These are phyloP conservation scores for Daldinia bambusicola DNA, from an alignment of 495 filamentous ascomycete genomes.

Conservation along the genomic window DNA sequence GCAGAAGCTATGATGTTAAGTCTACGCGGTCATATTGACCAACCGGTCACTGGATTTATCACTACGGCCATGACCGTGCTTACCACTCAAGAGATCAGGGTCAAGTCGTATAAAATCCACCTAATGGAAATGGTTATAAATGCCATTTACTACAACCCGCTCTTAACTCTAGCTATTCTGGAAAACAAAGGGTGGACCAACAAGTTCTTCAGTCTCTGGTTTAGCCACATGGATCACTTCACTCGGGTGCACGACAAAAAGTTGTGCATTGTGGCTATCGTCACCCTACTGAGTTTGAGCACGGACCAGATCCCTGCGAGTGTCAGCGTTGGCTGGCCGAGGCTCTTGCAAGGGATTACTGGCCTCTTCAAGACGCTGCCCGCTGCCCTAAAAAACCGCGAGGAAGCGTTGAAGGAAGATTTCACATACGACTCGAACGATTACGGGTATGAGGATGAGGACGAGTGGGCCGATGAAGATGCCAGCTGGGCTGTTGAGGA, in stretches of 20 bases:
- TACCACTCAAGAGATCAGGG: constrained; percentile 71
- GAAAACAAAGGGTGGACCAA: constrained; percentile 97
- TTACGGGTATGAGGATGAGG: constrained; percentile 78
- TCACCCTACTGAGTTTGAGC: constrained; percentile 78
- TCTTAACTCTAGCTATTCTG: constrained; percentile 80
- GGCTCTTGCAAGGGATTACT: constrained; percentile 87
- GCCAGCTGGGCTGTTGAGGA: constrained; percentile 63
- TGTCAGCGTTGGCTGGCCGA: constrained; percentile 96
- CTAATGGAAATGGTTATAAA: constrained; percentile 99
- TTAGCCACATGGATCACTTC: constrained; percentile 94
- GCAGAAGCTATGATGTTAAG: constrained; percentile 97
- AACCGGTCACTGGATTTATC: constrained; percentile 85
- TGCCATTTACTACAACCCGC: constrained; percentile 94
- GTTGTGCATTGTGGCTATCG: constrained; percentile 92
- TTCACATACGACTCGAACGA: constrained; percentile 74
- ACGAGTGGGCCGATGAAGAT: constrained; percentile 79
- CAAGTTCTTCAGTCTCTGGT: constrained; percentile 98
- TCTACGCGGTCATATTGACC: constrained; percentile 88
- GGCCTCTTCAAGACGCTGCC: constrained; percentile 91
- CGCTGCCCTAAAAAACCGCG: constrained; percentile 85
- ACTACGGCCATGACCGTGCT: constrained; percentile 88
- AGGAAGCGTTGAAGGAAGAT: constrained; percentile 92
- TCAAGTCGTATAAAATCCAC: constrained; percentile 93
- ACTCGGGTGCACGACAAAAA: constrained; percentile 97
- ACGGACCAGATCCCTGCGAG: constrained; percentile 83